These are phyloP conservation scores for Hyaloperonospora arabidopsidis DNA, from an alignment of 352 stramenopile species.

Conservation along the genomic window DNA sequence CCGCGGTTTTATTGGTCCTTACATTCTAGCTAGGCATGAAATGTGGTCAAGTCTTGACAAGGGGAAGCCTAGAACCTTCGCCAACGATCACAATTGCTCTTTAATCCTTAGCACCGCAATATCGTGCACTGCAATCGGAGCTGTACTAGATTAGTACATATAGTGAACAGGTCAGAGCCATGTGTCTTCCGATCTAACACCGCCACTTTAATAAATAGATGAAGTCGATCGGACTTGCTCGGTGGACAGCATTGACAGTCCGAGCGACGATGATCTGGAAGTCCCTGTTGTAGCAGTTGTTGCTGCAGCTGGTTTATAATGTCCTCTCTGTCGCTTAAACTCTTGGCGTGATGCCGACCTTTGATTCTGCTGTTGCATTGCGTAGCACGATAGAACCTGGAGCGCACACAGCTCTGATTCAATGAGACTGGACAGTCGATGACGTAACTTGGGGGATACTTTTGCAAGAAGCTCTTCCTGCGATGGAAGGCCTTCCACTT, in stretches of 20 bases:
- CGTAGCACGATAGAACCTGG: conserved; percentile 73
- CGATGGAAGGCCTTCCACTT: conserved; percentile 39
- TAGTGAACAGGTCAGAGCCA: no score
- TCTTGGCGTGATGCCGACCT: conserved; percentile 20
- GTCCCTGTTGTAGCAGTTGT: conserved; percentile 15
- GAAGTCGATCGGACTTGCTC: conserved; percentile 44
- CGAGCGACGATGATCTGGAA: conserved; percentile 19
- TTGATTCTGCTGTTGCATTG: conserved; percentile 45
- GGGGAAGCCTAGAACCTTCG: no score
- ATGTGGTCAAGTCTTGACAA: no score
- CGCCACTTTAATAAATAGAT: conserved; percentile 46
- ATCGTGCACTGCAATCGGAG: no score
- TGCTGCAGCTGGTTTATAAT: conserved; percentile 15
- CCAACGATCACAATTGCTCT: no score
- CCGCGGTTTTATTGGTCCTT: no score
- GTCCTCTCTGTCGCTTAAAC: conserved; percentile 17
- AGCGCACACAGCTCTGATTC: conserved; percentile 73
- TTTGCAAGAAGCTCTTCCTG: conserved; percentile 73
- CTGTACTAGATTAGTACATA: no score
- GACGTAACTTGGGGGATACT: conserved; percentile 58
- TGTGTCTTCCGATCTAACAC: no score
- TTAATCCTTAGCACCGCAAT: no score
- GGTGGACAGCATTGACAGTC: conserved; percentile 43
- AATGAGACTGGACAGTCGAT: conserved; percentile 62
- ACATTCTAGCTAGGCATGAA: no score